Conservation (phyloP, 768 basidiomycete species). For the Solioccasus polychromus region DNA sequence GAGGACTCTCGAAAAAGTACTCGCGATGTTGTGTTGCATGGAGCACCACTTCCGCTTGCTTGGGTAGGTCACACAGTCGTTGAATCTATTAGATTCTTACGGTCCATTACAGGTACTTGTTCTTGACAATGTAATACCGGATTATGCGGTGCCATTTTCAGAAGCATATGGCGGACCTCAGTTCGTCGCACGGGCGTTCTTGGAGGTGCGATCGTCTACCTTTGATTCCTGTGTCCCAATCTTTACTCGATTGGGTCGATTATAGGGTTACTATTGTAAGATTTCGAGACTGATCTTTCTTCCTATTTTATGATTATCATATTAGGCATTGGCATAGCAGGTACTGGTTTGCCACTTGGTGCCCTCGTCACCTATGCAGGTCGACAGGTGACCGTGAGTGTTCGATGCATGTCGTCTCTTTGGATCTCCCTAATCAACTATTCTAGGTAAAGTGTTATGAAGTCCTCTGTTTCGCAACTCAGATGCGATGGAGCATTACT, state of each 20-base stretch:
- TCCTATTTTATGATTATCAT: not conserved
- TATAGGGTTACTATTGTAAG: constrained; percentile 28
- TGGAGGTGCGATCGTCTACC: constrained; percentile 16
- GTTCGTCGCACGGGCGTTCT: constrained; percentile 25
- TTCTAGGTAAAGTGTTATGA: constrained; percentile 26
- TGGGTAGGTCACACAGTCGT: constrained; percentile 18
- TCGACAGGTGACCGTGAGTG: constrained; percentile 24
- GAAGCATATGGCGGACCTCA: constrained; percentile 26
- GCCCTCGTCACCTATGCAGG: constrained; percentile 21
- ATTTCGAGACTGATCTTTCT: not conserved
- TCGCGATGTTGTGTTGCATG: constrained; percentile 11
- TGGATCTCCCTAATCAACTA: not conserved
- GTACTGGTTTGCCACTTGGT: constrained; percentile 24
- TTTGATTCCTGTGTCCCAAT: not conserved
- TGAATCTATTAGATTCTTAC: not conserved
- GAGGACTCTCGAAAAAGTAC: constrained; percentile 9
- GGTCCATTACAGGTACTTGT: constrained; percentile 19
- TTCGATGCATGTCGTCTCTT: not conserved
- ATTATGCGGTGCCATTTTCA: constrained; percentile 27
- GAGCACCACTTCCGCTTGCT: constrained; percentile 25
- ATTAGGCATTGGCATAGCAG: constrained; percentile 26
- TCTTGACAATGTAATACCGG: constrained; percentile 26
- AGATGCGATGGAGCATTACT: constrained; percentile 24
- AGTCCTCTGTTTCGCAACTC: constrained; percentile 27
- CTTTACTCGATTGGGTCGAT: not conserved